phyloP scores from a whole-genome alignment of 345 rosid species.

The Citrus glauca region DNA sequence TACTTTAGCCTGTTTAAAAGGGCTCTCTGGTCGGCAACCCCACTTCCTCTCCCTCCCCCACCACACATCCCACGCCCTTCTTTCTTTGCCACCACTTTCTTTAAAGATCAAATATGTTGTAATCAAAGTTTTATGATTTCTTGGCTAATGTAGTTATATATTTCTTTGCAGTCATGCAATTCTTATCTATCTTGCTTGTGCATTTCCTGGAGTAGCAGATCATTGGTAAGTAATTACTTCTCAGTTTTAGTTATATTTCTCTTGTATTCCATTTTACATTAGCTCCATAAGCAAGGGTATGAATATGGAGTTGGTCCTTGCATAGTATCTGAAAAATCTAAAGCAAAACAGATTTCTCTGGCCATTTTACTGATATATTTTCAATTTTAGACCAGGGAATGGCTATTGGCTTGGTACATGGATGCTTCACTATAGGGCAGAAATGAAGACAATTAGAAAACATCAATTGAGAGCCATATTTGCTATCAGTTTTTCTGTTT shows the following conservation, averaged over 20 bases:
- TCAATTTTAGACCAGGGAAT: background rate
- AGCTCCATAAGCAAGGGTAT: background rate
- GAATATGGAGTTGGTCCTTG: background rate
- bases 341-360: background rate
- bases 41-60: too few species aligned
- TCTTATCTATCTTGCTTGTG: conserved; percentile 69
- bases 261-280: background rate
- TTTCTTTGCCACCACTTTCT: background rate
- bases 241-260: background rate
- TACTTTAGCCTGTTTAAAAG: background rate
- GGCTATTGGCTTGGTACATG: background rate
- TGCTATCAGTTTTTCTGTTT: background rate
- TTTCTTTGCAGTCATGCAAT: conserved; percentile 73
- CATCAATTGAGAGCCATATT: background rate
- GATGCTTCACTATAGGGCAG: background rate
- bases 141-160: background rate
- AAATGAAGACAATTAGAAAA: background rate
- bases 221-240: conserved; percentile 55
- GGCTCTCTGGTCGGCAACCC: background rate
- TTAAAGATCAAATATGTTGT: background rate
- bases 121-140: background rate
- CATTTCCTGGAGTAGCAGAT: conserved; percentile 79
- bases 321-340: background rate
- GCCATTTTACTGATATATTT: background rate
- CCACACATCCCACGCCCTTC: too few species aligned